Evolutionary conservation across 371 early-diverging fungal species (phyloP), one percentile per base, ranked within the genome.

Genomic region (Mucor circinelloides): DNA sequence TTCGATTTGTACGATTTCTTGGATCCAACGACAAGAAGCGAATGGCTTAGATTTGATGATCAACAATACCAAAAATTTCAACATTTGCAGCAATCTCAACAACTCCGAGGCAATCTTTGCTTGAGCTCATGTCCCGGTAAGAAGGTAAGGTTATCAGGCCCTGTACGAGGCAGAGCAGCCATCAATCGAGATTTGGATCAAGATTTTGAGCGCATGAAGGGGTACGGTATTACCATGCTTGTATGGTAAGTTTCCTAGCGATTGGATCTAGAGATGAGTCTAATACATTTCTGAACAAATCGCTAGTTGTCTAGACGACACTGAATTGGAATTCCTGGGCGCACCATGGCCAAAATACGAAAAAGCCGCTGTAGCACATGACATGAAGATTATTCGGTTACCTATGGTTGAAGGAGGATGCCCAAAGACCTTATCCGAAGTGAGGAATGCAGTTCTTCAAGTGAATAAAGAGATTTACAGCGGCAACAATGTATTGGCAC

Each of bases 81-180:
- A 28, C 38, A 32, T 21, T 28, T 40, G 9, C 15, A 9, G 25
- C 36, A 36, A 17, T 32, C 17, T 7, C 10, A 10, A 28, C 67
- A 44, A n/a, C 65, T 58, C 63, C 77, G 52, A 54, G 87, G 87
- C 4, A 94, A 93, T 66, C 66, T 94, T 44, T 91, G 89, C 6
- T 72, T 94, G 36, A 90, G 89, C 60, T 90, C 90, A 4, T 93
- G 93, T 77, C 94, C 94, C 0, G 94, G 94, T 19, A 93, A 94
- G 69, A 93, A 94, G 68, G 92, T 94, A 2, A 84, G 94, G 30
- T 71, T 94, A 25, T 84, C 86, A 28, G 93, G 93, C 0, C 91
- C 92, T n/a, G 88, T 90, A 25, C 83, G 85, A 70, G 93, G 93
- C 8, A 76, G 93, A 66, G 90, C 92, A 32, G 78, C 86, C 56